Evolutionary conservation across 306 rosid species (phyloP), one percentile per base, ranked within the genome.

Genomic region (Bauhinia variegata): DNA sequence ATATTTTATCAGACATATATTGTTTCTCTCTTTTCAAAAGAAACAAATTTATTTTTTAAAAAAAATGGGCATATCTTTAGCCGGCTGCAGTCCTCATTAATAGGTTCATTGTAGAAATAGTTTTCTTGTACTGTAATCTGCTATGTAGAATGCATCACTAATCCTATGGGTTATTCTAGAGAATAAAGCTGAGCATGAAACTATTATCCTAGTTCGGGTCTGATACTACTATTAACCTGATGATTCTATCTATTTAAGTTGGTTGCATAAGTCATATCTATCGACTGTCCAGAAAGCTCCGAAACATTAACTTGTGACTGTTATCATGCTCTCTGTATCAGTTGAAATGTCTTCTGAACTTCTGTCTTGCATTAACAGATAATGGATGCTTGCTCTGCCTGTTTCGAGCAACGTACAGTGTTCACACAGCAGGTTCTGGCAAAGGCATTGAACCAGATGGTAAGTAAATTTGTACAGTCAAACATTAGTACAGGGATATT

Each of bases 371-470:
- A n/a, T 75, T 74, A 75, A 37, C 92, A 95, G 97, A 86, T 95
- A 73, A 95, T 85, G 47, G 96, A 95, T 77, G 97, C 89, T 73
- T 95, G 97, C 76, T 85, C 99, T 16, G 96, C 99, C 68, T 95
- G 99, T 79, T 95, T 95, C 64, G 99, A 95, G 88, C 99, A 95
- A 80, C 90, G 96, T 9, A 95, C 97, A 53, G 97, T 95, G 60
- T 95, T 95, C 80, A 95, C 96, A 7, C 99, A 90, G 79, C 99
- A 95, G 87, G 99, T 88, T 80, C 77, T 95, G 80, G 99, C 95
- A 15, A 95, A 88, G 84, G 97, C 99, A 51, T 79, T 95, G 89
- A 85, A 82, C 72, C 96, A 86, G 72, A 90, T 95, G 97, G 99
- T 95, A 69, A 62, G 84, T 56, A 32, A 32, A 76, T 72, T 59